phyloP scores from a whole-genome alignment of 129 eudicot genomes.

The Helianthus tuberosus region DNA sequence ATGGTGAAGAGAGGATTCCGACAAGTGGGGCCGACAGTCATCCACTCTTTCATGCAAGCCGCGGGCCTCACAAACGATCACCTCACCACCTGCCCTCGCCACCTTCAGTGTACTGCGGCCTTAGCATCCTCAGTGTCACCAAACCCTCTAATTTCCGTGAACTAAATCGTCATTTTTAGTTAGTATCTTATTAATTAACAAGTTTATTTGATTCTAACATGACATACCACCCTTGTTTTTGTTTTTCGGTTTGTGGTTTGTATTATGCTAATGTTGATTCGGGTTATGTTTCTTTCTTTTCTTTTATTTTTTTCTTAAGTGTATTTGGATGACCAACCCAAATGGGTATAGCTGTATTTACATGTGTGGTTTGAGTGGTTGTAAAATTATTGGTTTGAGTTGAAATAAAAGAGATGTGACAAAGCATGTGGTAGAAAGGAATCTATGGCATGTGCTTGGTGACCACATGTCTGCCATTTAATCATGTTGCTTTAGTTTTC shows the following conservation, averaged over 20 bases:
- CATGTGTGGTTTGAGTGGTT: conserved; percentile 35
- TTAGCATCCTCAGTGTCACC: conserved; percentile 28
- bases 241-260: conserved; percentile 35
- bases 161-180: conserved; percentile 16
- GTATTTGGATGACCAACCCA: conserved; percentile 19
- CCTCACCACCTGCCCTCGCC: conserved; percentile 66
- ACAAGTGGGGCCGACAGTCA: conserved; percentile 77
- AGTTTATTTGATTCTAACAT: conserved; percentile 45
- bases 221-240: conserved; percentile 37
- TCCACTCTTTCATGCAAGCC: conserved; percentile 95
- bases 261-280: conserved; percentile 21
- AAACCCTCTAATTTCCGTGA: conserved; percentile 10
- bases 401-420: conserved; percentile 43
- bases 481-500: conserved; percentile 40
- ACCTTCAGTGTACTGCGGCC: conserved; percentile 45
- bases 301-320: neutral
- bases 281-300: neutral
- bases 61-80: conserved; percentile 93
- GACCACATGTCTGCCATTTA: conserved; percentile 39
- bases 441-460: conserved; percentile 60
- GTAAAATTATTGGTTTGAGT: conserved; percentile 31
- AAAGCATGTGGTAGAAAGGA: conserved; percentile 58
- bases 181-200: conserved; percentile 27
- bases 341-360: conserved; percentile 19
- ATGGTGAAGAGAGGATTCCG: conserved; percentile 88